Evolutionary conservation across 148 eudicot genomes (phyloP), one percentile per base, ranked within the genome.

Genomic region (Mesembryanthemum crystallinum): DNA sequence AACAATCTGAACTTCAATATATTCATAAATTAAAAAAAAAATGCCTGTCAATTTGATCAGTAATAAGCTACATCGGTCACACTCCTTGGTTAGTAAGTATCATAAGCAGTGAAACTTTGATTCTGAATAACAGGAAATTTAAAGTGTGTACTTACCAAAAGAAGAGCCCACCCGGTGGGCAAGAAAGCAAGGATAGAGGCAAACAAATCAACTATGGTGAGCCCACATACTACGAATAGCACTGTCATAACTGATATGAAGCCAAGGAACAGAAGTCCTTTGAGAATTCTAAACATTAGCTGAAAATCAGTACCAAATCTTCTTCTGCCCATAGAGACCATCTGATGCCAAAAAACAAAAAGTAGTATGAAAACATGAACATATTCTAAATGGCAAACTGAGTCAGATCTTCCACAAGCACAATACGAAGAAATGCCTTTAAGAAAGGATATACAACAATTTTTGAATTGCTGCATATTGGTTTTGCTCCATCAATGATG

Each of bases 161-260:
- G 92, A 84, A 95, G 71, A 63, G 92, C 97, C 98, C 98, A 95
- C 28, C 98, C 98, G 1, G 98, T 92, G 75, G 98, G 98, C 81
- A 91, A 42, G 86, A 95, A 92, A 65, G 98, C 98, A 37, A 92
- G 86, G 82, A 88, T 69, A 24, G 97, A 86, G 75, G 96, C 97
- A 83, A 90, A 92, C 58, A 95, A 33, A 80, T 95, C 98, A 21
- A 76, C 64, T 65, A 92, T 60, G 45, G 92, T 83, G 75, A 95
- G 96, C 58, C 81, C 83, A 64, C 88, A 88, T 9, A 95, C 92
- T 58, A 86, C 96, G 83, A 92, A 92, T 77, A 92, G 78, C 47
- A 95, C 92, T 23, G 96, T 90, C 96, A 92, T 89, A 59, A 92
- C 94, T 15, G 97, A 88, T 60, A 95, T 71, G 75, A 95, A 95